phyloP scores from a whole-genome alignment of 495 filamentous ascomycete genomes.

The Trypethelium eluteriae region DNA sequence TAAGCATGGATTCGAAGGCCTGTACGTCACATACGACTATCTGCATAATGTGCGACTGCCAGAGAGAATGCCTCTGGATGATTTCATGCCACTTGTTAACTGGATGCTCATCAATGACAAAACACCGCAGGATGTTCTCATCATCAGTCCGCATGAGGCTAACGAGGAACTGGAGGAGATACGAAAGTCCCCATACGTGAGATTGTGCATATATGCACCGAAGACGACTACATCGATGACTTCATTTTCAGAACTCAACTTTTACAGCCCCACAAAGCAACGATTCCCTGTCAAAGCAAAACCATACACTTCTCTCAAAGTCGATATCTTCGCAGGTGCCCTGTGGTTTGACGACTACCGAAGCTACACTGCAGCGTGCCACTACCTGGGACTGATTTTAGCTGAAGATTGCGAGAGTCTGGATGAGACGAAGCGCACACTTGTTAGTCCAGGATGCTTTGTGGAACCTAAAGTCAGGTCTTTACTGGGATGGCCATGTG shows the following conservation, averaged over 20 bases:
- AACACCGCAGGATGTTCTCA: background rate
- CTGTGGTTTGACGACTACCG: no score
- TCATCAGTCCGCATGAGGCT: slow-evolving; percentile 60
- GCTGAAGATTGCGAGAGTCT: no score
- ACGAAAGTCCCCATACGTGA: slow-evolving; percentile 29
- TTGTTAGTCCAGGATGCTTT: background rate
- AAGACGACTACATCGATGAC: slow-evolving; percentile 34
- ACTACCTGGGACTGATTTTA: no score
- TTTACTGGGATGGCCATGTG: background rate
- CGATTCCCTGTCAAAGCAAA: background rate
- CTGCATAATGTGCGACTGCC: no score
- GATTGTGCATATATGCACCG: slow-evolving; percentile 53
- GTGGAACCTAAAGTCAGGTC: background rate
- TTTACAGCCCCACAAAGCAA: background rate
- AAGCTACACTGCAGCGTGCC: no score
- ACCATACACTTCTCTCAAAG: background rate
- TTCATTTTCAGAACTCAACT: background rate
- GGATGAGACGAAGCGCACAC: background rate
- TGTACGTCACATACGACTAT: no score
- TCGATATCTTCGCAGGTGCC: background rate
- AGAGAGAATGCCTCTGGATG: no score
- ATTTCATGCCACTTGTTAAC: slow-evolving; percentile 49
- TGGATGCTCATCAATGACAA: slow-evolving; percentile 48
- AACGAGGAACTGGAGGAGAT: slow-evolving; percentile 44
- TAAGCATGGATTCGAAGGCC: no score